phyloP scores from a whole-genome alignment of 805 yeast genomes.

The Clavispora vitiphila region DNA sequence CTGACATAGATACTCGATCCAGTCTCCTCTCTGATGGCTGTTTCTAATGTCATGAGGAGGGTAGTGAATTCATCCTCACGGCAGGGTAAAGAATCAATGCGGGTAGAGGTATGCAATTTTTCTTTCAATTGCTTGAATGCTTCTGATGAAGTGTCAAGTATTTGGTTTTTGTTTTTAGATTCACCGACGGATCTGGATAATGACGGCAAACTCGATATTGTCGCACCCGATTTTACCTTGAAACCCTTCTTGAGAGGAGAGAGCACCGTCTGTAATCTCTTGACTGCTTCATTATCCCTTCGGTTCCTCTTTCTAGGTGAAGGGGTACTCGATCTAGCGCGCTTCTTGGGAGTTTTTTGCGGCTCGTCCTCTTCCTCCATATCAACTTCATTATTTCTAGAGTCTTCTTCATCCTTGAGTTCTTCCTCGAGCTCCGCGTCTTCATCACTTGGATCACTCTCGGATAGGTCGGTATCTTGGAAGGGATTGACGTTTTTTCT shows the following conservation, averaged over 20 bases:
- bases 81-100: slow-evolving; percentile 63
- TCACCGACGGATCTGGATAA: slow-evolving; percentile 10
- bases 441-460: slow-evolving; percentile 9
- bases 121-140: slow-evolving; percentile 37
- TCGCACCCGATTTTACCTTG: slow-evolving; percentile 19
- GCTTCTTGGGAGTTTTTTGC: slow-evolving; percentile 2
- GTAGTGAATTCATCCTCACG: slow-evolving; percentile 78
- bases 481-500: slow-evolving; percentile 1
- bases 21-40: slow-evolving; percentile 61
- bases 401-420: not conserved
- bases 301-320: slow-evolving; percentile 4
- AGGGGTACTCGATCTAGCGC: not conserved
- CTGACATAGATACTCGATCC: slow-evolving; percentile 88
- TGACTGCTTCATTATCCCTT: slow-evolving; percentile 13
- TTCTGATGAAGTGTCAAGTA: slow-evolving; percentile 22
- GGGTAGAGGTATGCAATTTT: slow-evolving; percentile 41
- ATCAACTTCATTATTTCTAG: not conserved
- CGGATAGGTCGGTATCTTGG: slow-evolving; percentile 2
- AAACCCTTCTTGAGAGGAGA: slow-evolving; percentile 21
- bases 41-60: slow-evolving; percentile 62
- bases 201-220: slow-evolving; percentile 17
- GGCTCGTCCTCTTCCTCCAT: slow-evolving; percentile 1
- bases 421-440: not conserved
- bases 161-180: not conserved
- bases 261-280: slow-evolving; percentile 16